A percentile compares a stretch with the other conserved stretches of the same genome.
Conservation (phyloP, 75 land plant species). For the Azolla pinnata region DNA sequence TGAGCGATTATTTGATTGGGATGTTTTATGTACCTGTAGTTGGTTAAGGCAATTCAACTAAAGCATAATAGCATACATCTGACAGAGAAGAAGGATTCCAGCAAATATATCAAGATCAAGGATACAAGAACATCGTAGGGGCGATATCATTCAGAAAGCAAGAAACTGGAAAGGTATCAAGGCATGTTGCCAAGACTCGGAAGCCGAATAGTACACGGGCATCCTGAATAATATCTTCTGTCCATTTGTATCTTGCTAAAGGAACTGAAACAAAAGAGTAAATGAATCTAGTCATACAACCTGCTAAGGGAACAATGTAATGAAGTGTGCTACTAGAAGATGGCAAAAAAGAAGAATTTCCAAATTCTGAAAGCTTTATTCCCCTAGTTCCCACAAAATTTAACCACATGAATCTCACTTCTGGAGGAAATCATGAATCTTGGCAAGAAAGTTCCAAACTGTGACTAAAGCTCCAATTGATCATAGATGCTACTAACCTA, state of each 20-base stretch:
- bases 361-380: too few relatives aligned
- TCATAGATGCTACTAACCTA: too few relatives aligned
- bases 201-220: conserved; percentile 66
- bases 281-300: too few relatives aligned
- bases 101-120: conserved; percentile 11
- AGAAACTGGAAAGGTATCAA: conserved; percentile 31
- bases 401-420: too few relatives aligned
- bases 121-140: conserved; percentile 92
- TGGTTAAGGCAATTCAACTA: conserved; percentile 10
- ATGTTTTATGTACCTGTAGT: conserved; percentile 66
- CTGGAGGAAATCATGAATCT: too few relatives aligned
- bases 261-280: too few relatives aligned
- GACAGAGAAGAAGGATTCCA: not conserved
- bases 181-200: conserved; percentile 67
- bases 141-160: conserved; percentile 41
- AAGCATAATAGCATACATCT: not conserved
- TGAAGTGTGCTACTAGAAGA: too few relatives aligned
- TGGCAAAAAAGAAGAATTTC: too few relatives aligned
- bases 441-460: too few relatives aligned
- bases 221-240: conserved; percentile 71
- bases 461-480: too few relatives aligned
- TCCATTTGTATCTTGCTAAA: conserved; percentile 66
- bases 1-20: conserved; percentile 47
- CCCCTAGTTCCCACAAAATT: too few relatives aligned
- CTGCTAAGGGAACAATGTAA: too few relatives aligned